phyloP scores from a whole-genome alignment of 1,284 basidiomycete genomes.

The Leucoagaricus sp. region DNA sequence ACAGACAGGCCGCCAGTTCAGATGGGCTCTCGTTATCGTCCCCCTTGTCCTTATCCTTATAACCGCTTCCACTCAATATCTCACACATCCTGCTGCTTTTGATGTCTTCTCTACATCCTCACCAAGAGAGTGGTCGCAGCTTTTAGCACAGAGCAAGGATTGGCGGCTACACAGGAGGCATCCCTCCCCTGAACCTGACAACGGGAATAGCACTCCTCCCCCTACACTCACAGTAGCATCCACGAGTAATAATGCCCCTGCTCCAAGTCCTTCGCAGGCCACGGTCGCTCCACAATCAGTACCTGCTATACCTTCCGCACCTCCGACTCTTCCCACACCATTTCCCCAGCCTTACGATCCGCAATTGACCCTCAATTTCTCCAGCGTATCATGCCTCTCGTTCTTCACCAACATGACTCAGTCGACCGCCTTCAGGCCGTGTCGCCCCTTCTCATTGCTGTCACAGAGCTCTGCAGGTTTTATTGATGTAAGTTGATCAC shows the following conservation, averaged over 20 bases:
- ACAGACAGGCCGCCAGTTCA: conserved; percentile 41
- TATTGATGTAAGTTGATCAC: conserved; percentile 44
- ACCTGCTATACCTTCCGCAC: conserved; percentile 42
- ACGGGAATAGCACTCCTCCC: background rate
- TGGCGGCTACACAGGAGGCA: conserved; percentile 49
- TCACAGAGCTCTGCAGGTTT: conserved; percentile 60
- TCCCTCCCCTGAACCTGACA: conserved; percentile 16
- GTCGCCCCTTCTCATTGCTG: conserved; percentile 77
- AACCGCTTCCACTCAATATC: conserved; percentile 50
- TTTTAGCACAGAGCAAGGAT: conserved; percentile 22
- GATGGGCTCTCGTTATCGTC: conserved; percentile 53
- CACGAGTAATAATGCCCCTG: conserved; percentile 12
- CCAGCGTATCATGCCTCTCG: conserved; percentile 57
- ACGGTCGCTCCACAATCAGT: conserved; percentile 22
- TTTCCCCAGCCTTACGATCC: conserved; percentile 79
- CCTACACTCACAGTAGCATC: background rate
- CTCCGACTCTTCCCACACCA: conserved; percentile 60
- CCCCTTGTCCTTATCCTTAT: conserved; percentile 56
- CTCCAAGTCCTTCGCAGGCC: conserved; percentile 12
- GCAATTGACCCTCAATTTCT: conserved; percentile 62
- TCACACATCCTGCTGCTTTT: conserved; percentile 47
- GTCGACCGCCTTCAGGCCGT: conserved; percentile 58
- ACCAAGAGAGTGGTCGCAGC: conserved; percentile 24
- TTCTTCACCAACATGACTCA: conserved; percentile 78
- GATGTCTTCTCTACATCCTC: conserved; percentile 39